Percentiles rank a stretch among this genome's conserved stretches.
Conservation (phyloP, 805 yeast genomes). For the Saccharomycopsis sp. region DNA sequence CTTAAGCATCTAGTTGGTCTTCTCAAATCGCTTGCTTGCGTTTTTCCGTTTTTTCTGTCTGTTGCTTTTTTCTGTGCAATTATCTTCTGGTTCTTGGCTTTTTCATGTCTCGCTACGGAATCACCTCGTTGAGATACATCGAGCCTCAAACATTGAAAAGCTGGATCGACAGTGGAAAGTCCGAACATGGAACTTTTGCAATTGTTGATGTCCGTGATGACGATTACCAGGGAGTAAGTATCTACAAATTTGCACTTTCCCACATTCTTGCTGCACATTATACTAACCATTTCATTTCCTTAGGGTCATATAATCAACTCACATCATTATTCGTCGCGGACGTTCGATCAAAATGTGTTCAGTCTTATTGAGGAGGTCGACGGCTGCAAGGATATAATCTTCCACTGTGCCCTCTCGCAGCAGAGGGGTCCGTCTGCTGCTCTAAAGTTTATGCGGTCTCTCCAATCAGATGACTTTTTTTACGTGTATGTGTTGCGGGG, state of each 20-base stretch:
- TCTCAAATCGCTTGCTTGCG: background rate
- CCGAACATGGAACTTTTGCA: constrained; percentile 18
- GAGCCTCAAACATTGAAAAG: constrained; percentile 16
- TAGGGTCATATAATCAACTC: constrained; percentile 19
- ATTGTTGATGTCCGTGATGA: constrained; percentile 21
- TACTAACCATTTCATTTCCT: background rate
- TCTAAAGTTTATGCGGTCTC: constrained; percentile 40
- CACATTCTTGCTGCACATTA: background rate
- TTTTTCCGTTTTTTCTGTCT: background rate
- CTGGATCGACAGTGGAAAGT: constrained; percentile 17
- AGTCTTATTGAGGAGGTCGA: constrained; percentile 63
- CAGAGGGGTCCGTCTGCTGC: constrained; percentile 90
- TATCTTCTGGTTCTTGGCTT: background rate
- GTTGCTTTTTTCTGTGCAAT: background rate
- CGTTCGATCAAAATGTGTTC: constrained; percentile 8
- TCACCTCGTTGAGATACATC: constrained; percentile 7
- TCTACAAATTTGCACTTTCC: background rate
- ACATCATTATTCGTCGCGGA: constrained; percentile 15
- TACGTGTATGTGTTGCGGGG: constrained; percentile 70
- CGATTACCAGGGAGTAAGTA: constrained; percentile 18
- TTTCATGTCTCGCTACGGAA: constrained; percentile 2
- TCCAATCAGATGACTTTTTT: constrained; percentile 23
- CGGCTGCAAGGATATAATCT: constrained; percentile 68
- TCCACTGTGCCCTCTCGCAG: constrained; percentile 89
- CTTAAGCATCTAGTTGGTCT: too few species aligned